Conservation (phyloP, 192 early-diverging fungal species). For the Podila verticillata region DNA sequence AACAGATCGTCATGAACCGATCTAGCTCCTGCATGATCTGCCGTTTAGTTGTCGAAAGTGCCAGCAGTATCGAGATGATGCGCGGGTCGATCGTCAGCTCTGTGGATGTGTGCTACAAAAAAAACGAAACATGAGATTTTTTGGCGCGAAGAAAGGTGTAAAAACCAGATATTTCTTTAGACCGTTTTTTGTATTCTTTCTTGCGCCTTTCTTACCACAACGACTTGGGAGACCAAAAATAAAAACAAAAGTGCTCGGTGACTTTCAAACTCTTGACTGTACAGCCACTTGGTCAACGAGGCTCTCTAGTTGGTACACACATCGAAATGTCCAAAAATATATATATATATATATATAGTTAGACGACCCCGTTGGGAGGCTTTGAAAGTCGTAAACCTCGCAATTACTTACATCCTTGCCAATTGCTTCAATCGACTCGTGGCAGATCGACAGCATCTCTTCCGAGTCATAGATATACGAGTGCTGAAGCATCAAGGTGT, state of each 20-base stretch:
- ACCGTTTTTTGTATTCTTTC: too few relatives aligned
- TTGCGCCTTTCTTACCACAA: conserved; percentile 18
- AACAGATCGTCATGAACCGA: conserved; percentile 45
- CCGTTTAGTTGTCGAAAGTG: conserved; percentile 32
- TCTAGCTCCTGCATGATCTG: conserved; percentile 45
- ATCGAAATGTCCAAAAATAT: too few relatives aligned
- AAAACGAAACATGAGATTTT: neutral
- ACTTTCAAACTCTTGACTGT: conserved; percentile 42
- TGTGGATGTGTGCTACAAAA: conserved; percentile 24
- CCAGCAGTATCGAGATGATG: conserved; percentile 21
- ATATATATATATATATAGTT: too few relatives aligned
- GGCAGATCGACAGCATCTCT: conserved; percentile 29
- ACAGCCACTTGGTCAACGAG: conserved; percentile 38
- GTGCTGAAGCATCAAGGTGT: conserved; percentile 34
- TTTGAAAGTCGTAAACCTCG: neutral
- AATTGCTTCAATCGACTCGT: conserved; percentile 13
- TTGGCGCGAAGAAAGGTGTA: neutral
- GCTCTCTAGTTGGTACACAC: conserved; percentile 7
- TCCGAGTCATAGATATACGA: conserved; percentile 26
- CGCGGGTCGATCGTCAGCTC: conserved; percentile 36
- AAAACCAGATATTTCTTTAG: neutral
- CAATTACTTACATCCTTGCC: conserved; percentile 25
- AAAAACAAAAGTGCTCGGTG: conserved; percentile 40
- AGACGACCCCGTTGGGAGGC: too few relatives aligned
- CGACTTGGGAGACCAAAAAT: conserved; percentile 35